Percentiles rank a stretch among this genome's conserved stretches.
Conservation (phyloP, 106 monocot genomes). For the Hemerocallis citrina region DNA sequence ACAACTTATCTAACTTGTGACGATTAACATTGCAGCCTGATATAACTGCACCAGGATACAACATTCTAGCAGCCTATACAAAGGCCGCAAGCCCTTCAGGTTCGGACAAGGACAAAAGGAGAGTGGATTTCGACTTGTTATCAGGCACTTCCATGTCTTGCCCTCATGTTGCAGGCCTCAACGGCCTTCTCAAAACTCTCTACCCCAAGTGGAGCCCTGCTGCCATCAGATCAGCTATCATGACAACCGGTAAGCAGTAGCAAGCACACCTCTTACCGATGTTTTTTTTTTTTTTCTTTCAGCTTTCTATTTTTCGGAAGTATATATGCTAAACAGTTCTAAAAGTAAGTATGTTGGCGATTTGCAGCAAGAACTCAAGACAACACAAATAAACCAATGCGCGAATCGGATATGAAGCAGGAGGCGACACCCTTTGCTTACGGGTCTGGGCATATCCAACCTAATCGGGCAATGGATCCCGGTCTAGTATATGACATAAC, state of each 20-base stretch:
- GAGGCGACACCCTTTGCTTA: constrained; percentile 29
- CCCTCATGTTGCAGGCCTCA: constrained; percentile 40
- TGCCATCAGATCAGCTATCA: constrained; percentile 40
- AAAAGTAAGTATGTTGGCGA: neutral
- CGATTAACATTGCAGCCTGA: constrained; percentile 31
- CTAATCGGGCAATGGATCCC: constrained; percentile 40
- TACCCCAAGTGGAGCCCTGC: constrained; percentile 51
- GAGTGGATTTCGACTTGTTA: constrained; percentile 14
- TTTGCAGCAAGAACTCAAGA: constrained; percentile 20
- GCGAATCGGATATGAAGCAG: neutral
- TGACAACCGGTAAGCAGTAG: constrained; percentile 47
- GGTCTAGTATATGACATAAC: constrained; percentile 50
- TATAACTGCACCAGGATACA: constrained; percentile 50
- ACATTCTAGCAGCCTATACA: constrained; percentile 34
- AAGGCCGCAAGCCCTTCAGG: neutral
- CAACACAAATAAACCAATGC: constrained; percentile 13
- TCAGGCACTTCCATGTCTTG: constrained; percentile 60
- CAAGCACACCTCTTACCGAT: too few species aligned
- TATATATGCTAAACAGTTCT: neutral
- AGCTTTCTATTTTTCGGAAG: too few species aligned
- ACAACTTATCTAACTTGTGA: neutral
- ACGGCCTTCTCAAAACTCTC: constrained; percentile 40
- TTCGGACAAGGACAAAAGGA: constrained; percentile 2
- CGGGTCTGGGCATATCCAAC: constrained; percentile 38
- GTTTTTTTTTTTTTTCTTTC: too few species aligned